Evolutionary conservation across 768 basidiomycete genomes (phyloP).

Genomic region (Macrolepiota albuminosa): DNA sequence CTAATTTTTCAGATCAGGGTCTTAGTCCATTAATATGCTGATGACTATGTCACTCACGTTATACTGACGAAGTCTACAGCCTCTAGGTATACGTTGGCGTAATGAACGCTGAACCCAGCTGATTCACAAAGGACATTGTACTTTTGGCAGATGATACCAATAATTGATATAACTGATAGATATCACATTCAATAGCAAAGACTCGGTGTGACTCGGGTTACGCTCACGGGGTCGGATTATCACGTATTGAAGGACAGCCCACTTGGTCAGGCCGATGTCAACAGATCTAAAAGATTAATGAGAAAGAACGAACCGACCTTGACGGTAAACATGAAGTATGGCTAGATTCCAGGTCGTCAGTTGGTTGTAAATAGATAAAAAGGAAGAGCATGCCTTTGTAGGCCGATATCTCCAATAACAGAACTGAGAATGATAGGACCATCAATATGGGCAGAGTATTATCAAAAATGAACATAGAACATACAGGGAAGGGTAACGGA

Average conservation of each 20-base stretch:
- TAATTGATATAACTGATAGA: conserved; percentile 53
- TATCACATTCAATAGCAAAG: neutral
- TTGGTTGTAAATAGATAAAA: neutral
- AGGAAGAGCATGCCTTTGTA: conserved; percentile 52
- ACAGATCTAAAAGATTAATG: neutral
- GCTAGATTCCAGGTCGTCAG: conserved; percentile 28
- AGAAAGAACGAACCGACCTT: conserved; percentile 42
- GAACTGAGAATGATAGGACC: conserved; percentile 39
- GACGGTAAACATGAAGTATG: conserved; percentile 87
- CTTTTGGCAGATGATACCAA: conserved; percentile 74
- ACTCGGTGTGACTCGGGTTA: neutral
- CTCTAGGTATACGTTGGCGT: conserved; percentile 66
- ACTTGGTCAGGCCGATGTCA: conserved; percentile 35
- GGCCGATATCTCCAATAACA: conserved; percentile 81
- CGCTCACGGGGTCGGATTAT: conserved; percentile 52
- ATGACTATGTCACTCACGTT: conserved; percentile 40
- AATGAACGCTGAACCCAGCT: conserved; percentile 52
- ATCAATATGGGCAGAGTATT: neutral
- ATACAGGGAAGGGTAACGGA: conserved; percentile 60
- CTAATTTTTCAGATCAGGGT: conserved; percentile 26
- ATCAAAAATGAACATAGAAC: conserved; percentile 17
- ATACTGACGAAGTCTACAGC: conserved; percentile 79
- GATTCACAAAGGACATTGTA: conserved; percentile 66
- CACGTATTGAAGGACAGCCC: conserved; percentile 88
- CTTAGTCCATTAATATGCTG: neutral